phyloP scores from a whole-genome alignment of 495 filamentous ascomycete genomes.

The Aspergillus taichungensis region DNA sequence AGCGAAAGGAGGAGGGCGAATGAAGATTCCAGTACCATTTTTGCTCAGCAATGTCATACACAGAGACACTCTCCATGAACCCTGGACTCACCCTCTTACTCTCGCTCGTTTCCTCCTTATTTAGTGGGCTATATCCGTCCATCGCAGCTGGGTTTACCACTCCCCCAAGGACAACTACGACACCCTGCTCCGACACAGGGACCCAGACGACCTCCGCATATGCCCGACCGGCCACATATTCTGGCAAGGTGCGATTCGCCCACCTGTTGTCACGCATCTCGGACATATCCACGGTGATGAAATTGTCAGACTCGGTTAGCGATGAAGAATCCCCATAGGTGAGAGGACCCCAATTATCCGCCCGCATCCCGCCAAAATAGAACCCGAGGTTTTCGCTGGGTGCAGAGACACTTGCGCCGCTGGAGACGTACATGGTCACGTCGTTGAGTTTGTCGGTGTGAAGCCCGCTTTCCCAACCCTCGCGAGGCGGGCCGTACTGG shows the following conservation, averaged over 20 bases:
- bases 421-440: constrained; percentile 55
- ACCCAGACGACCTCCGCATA: constrained; percentile 63
- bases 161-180: constrained; percentile 61
- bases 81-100: constrained; percentile 45
- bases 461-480: constrained; percentile 34
- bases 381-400: constrained; percentile 67
- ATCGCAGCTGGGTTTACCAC: constrained; percentile 44
- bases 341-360: constrained; percentile 33
- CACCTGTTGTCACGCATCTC: constrained; percentile 41
- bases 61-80: constrained; percentile 56
- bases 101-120: constrained; percentile 24
- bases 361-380: constrained; percentile 59
- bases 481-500: constrained; percentile 34
- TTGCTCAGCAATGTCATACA: constrained; percentile 55
- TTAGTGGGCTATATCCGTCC: constrained; percentile 5
- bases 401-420: constrained; percentile 53
- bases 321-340: too few relatives aligned
- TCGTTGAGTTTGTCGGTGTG: constrained; percentile 23
- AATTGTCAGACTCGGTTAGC: constrained; percentile 21
- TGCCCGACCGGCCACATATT: constrained; percentile 43
- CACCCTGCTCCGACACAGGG: constrained; percentile 53
- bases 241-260: constrained; percentile 47
- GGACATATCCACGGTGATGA: constrained; percentile 56
- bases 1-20: too few relatives aligned
- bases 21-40: constrained; percentile 31